phyloP scores from a whole-genome alignment of 179 eudicot species.

The Corrigiola litoralis region DNA sequence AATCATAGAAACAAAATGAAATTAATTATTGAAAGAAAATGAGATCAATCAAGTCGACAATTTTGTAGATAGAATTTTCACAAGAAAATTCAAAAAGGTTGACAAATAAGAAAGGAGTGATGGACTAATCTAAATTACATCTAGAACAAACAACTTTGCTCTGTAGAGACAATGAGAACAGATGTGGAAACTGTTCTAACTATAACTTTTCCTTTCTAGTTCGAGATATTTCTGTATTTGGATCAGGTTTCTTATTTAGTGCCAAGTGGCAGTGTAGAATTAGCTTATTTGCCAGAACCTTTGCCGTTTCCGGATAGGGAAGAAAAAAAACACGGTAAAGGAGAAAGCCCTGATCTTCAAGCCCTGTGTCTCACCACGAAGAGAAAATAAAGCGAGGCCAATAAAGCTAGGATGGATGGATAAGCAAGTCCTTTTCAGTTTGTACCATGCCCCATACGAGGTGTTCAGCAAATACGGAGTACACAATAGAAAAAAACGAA shows the following conservation, averaged over 20 bases:
- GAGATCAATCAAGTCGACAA: too few species aligned
- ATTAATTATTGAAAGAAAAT: too few species aligned
- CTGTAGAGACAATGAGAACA: not conserved
- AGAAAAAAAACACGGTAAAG: not conserved
- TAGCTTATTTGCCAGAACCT: conserved; percentile 11
- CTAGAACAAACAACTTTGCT: too few species aligned
- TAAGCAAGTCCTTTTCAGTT: conserved; percentile 22
- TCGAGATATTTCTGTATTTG: conserved; percentile 18
- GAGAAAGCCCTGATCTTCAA: conserved; percentile 24
- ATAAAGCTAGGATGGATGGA: conserved; percentile 4
- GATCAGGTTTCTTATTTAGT: not conserved
- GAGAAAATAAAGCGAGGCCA: not conserved
- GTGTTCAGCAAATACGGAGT: too few species aligned
- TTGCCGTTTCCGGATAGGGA: not conserved
- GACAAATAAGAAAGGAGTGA: too few species aligned
- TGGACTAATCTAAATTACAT: too few species aligned
- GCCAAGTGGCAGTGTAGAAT: conserved; percentile 17
- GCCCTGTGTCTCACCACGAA: conserved; percentile 3
- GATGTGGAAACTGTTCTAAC: conserved; percentile 4
- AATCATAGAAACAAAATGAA: too few species aligned
- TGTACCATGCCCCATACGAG: not conserved
- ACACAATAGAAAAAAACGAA: too few species aligned
- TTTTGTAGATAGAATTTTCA: too few species aligned
- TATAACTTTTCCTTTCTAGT: not conserved
- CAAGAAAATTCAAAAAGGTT: too few species aligned